phyloP scores from a whole-genome alignment of 352 stramenopile genomes.

The Globisporangium middletonii region DNA sequence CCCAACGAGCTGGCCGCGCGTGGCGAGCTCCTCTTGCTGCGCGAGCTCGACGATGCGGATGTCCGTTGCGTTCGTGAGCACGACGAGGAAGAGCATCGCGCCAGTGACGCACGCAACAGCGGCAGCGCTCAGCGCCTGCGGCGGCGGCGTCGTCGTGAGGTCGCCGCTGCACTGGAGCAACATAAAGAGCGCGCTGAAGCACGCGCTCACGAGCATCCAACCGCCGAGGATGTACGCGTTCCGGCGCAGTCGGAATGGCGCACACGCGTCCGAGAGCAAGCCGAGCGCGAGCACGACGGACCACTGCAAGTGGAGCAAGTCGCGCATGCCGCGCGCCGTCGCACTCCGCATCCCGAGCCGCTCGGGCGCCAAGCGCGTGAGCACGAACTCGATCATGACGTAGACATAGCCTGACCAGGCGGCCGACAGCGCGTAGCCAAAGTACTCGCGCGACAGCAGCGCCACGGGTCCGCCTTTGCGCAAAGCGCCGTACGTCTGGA shows the following conservation, averaged over 20 bases:
- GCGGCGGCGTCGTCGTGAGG: conserved; percentile 2
- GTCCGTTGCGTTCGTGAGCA: conserved; percentile 26
- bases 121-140: neutral
- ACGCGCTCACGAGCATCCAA: conserved; percentile 18
- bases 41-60: conserved; percentile 41
- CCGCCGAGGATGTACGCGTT: conserved; percentile 22
- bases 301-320: conserved; percentile 27
- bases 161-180: conserved; percentile 13
- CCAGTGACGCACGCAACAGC: conserved; percentile 12
- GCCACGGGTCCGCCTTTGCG: conserved; percentile 13
- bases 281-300: conserved; percentile 26
- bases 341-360: conserved; percentile 8
- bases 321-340: conserved; percentile 7
- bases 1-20: conserved; percentile 22
- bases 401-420: conserved; percentile 10
- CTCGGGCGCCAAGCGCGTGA: conserved; percentile 8
- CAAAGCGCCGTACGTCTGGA: conserved; percentile 64
- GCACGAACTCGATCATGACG: conserved; percentile 8
- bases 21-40: conserved; percentile 30
- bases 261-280: conserved; percentile 23
- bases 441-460: conserved; percentile 10
- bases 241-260: conserved; percentile 11
- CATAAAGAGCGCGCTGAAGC: conserved; percentile 26
- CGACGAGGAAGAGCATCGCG: conserved; percentile 24
- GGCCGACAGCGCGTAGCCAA: conserved; percentile 12